These are phyloP conservation scores for Euphorbia lathyris DNA, from an alignment of 345 rosid genomes.

Conservation along the genomic window DNA sequence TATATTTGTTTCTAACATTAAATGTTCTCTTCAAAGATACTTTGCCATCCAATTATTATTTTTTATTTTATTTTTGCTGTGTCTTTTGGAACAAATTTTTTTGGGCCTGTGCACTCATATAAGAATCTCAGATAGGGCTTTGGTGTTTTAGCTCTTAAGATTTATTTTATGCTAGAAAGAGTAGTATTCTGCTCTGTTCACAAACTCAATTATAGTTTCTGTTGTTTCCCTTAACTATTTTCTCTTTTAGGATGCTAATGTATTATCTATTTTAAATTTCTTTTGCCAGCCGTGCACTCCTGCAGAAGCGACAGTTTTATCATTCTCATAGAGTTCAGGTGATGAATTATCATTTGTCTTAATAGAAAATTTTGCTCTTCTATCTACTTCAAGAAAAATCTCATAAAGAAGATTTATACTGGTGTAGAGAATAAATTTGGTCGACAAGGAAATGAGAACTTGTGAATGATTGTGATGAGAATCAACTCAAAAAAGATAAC, in stretches of 20 bases:
- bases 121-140: neutral
- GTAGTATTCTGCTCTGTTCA: neutral
- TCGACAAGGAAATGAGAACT: neutral
- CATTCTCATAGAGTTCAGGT: slow-evolving; percentile 38
- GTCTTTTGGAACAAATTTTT: neutral
- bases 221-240: neutral
- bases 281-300: slow-evolving; percentile 21
- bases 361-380: neutral
- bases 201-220: neutral
- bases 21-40: neutral
- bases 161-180: neutral
- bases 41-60: neutral
- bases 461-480: neutral
- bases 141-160: neutral
- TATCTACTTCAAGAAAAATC: slow-evolving; percentile 2
- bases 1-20: neutral
- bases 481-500: neutral
- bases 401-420: neutral
- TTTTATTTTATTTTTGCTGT: neutral
- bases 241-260: slow-evolving; percentile 2
- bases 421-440: neutral
- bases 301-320: slow-evolving; percentile 29
- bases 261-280: neutral
- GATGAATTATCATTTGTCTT: neutral
- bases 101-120: neutral